Evolutionary conservation across 2,329 filamentous ascomycete species (phyloP), one percentile per base, ranked within the genome.

Genomic region (Hypocrella siamensis): DNA sequence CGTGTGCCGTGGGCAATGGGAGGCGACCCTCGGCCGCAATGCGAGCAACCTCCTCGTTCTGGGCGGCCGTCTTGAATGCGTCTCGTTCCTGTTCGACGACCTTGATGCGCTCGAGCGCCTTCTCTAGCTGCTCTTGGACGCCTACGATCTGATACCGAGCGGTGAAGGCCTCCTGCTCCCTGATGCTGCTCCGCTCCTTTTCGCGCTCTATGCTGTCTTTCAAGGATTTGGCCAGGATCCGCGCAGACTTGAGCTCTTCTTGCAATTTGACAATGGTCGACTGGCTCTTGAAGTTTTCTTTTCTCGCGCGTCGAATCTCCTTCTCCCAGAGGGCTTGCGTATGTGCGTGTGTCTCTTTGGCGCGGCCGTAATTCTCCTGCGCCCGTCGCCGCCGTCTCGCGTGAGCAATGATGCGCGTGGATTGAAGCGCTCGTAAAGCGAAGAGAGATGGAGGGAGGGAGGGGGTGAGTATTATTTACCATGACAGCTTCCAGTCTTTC

Each of bases 261-360:
- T 82, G 76, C n/a, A 78, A 49, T 47, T 80, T 80, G 43, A 82
- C 69, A 19, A 76, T 65, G 9, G 60, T 54, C 3, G 76, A 80
- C 42, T 80, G 75, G n/a, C 70, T 67, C 47, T 81, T 82, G 63
- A 81, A 82, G 3, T 73, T 74, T 43, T 83, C 79, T 43, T 83
- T 83, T 31, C 75, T 63, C 8, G 70, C 66, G 34, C 72, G 65
- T 33, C 77, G 67, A 27, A 81, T 74, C 49, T 83, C 78, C 48
- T 82, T 82, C 44, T 83, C 78, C 68, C 77, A 82, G 8, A 79
- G 53, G 15, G 70, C 57, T 50, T 77, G 70, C 8, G 72, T 75
- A 46, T 78, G 72, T 25, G 68, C 65, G 42, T 78, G 67, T 24
- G 73, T 77, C 45, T 79, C 77, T 51, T 82, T 82, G 31, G 71